These are phyloP conservation scores for Priceomyces fermenticarens DNA, from an alignment of 805 yeast species.

Conservation along the genomic window DNA sequence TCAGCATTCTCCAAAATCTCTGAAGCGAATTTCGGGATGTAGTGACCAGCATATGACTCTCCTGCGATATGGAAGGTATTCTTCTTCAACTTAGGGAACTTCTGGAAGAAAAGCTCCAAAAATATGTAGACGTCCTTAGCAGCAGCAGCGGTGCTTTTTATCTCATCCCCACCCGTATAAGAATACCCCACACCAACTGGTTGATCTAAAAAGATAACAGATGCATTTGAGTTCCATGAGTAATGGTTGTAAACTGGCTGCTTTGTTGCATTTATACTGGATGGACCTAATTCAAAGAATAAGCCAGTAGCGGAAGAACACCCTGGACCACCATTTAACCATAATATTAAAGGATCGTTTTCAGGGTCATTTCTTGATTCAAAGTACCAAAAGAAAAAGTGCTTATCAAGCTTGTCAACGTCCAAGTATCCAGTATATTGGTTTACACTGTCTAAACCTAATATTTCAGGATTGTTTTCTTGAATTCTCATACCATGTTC, in stretches of 20 bases:
- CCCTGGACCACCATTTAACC: constrained; percentile 98
- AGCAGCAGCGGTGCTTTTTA: constrained; percentile 74
- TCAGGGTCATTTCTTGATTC: constrained; percentile 87
- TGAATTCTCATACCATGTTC: constrained; percentile 29
- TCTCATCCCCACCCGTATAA: constrained; percentile 58
- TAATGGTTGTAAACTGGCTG: constrained; percentile 75
- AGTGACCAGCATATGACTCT: constrained; percentile 92
- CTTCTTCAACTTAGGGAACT: constrained; percentile 66
- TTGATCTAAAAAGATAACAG: constrained; percentile 88
- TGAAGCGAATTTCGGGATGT: constrained; percentile 84
- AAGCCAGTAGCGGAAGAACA: constrained; percentile 90
- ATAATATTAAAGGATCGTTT: constrained; percentile 81
- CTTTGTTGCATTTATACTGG: constrained; percentile 63
- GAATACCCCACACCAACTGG: constrained; percentile 94
- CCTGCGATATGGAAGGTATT: constrained; percentile 84
- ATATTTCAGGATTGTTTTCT: constrained; percentile 29
- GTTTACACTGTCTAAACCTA: constrained; percentile 35
- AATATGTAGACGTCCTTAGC: constrained; percentile 86
- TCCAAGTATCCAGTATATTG: constrained; percentile 41
- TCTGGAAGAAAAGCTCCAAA: constrained; percentile 75
- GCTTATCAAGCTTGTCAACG: constrained; percentile 48
- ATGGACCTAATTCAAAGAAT: constrained; percentile 89
- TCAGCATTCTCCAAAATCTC: constrained; percentile 72
- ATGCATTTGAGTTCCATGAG: constrained; percentile 91
- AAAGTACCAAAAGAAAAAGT: constrained; percentile 90